Percentiles rank a stretch among this genome's conserved stretches.
Conservation (phyloP, 768 basidiomycete species). For the Fomitopsis serialis region DNA sequence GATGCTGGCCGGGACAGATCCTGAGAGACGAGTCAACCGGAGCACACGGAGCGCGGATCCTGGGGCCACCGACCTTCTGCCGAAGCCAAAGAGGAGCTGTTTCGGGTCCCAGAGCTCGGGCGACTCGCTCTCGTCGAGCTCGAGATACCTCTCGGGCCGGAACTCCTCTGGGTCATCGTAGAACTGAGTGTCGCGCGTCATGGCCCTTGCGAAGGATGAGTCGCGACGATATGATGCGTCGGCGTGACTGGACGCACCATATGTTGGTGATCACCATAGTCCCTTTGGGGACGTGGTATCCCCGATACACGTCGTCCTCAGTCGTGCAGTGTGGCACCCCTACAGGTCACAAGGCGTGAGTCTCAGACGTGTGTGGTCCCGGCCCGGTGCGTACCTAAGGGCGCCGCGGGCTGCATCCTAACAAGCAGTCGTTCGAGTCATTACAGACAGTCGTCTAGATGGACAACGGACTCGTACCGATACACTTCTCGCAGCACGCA, state of each 20-base stretch:
- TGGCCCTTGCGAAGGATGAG: constrained; percentile 1
- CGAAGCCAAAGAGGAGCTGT: constrained; percentile 51
- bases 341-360: not conserved
- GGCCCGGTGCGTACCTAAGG: too few relatives aligned
- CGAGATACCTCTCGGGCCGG: constrained; percentile 16
- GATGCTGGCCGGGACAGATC: constrained; percentile 49
- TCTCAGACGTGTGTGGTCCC: too few relatives aligned
- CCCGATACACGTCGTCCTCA: constrained; percentile 7
- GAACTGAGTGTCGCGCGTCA: constrained; percentile 1
- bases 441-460: too few relatives aligned
- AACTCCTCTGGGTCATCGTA: constrained; percentile 5
- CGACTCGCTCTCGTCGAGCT: not conserved
- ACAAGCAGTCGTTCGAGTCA: too few relatives aligned
- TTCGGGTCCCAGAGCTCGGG: constrained; percentile 29
- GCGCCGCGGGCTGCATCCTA: too few relatives aligned
- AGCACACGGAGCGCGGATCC: not conserved
- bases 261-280: constrained; percentile 13
- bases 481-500: constrained; percentile 30
- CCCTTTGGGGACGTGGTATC: constrained; percentile 10
- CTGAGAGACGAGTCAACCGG: constrained; percentile 8
- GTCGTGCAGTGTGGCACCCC: not conserved
- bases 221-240: not conserved
- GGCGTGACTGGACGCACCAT: constrained; percentile 4
- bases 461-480: not conserved
- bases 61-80: constrained; percentile 27